Conservation (phyloP, 345 rosid species). For the Eucalyptus paniculata region DNA sequence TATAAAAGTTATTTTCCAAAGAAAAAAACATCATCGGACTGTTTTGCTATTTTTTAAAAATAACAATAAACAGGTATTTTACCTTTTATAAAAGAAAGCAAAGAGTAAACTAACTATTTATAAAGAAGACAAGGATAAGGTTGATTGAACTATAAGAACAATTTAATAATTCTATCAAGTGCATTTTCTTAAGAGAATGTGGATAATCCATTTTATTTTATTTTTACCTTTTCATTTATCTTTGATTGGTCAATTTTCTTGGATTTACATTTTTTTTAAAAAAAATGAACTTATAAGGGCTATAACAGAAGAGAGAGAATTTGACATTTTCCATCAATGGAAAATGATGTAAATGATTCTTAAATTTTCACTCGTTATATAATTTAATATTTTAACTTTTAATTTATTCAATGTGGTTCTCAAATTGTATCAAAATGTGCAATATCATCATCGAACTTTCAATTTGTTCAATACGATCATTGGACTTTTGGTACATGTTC, state of each 20-base stretch:
- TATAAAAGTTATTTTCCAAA: background rate
- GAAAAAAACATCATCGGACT: background rate
- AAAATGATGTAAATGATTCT: no score
- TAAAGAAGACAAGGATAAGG: no score
- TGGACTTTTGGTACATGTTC: accelerated
- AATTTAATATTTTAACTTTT: accelerated
- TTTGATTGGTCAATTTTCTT: background rate
- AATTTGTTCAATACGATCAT: no score
- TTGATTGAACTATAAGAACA: background rate
- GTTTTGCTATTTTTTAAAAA: background rate
- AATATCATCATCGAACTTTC: accelerated
- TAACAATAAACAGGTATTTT: background rate
- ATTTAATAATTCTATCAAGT: background rate
- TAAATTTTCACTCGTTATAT: background rate
- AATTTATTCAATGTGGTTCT: accelerated
- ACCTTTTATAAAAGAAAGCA: background rate
- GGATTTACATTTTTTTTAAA: background rate
- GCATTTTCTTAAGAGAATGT: background rate
- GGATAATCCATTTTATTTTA: background rate
- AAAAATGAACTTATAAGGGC: background rate
- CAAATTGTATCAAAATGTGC: no score
- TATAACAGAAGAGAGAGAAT: background rate
- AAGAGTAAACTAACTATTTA: background rate
- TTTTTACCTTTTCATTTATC: background rate
- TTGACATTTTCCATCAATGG: background rate